Evolutionary conservation across 805 yeast genomes (phyloP), one percentile per base, ranked within the genome.

Genomic region (Candida argentea): DNA sequence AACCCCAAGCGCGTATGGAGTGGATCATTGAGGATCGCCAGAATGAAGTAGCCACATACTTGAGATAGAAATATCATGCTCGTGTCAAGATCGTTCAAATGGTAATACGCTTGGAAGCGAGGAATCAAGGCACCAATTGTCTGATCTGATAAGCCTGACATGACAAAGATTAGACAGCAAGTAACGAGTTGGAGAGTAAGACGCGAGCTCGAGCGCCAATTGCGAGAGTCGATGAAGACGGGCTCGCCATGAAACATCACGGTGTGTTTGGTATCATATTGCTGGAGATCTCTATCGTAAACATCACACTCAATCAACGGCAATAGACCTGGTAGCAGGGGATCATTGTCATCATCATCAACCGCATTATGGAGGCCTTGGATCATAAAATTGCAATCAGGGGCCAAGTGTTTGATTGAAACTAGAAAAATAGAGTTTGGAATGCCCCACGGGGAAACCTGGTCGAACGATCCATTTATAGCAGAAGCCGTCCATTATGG

Each of bases 41-140:
- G 59, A 1, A 52, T 27, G 14, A 73, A 54, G 44, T 76, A 77
- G 1, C 85, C 84, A 1, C 59, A 13, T 14, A 73, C 66, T 15
- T 68, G 66, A 7, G 70, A 58, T 12, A 75, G 44, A 38, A 73
- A 76, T 3, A 76, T 43, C 20, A 61, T 42, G 3, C 79, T 66
- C 2, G 70, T 50, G 19, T 56, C 52, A 1, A 67, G 48, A 37
- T 77, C 70, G 35, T 66, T 53, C 5, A 74, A 57, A 2, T 51
- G 17, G 43, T 73, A 76, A 27, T 67, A 50, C 4, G 42, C 46
- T 29, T 71, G 65, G n/a, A 75, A 37, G 21, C 62, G 52, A 2
- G 80, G 78, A 34, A 77, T 55, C 22, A 76, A 43, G 0, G 81
- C 64, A 0, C 84, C 84, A 11, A 73, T 46, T 0, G 78, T 58